Percentiles rank a stretch among this genome's conserved stretches.
Conservation (phyloP, 2,329 filamentous ascomycete genomes). For the Leptographium galeiforme region DNA sequence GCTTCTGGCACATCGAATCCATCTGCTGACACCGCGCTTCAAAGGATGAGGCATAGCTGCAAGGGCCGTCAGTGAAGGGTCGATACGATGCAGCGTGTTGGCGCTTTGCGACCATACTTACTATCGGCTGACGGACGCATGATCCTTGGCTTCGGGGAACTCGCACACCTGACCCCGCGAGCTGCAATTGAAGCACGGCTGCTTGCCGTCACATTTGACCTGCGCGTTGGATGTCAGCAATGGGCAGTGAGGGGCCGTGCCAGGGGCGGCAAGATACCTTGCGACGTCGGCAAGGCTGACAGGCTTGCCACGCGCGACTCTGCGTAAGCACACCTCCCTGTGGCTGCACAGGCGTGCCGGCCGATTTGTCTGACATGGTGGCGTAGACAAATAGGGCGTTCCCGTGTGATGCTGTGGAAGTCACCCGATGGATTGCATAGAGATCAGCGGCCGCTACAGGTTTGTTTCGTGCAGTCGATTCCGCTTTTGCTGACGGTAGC, state of each 20-base stretch:
- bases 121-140: slow-evolving; percentile 13
- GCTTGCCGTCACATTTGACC: slow-evolving; percentile 16
- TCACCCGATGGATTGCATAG: slow-evolving; percentile 9
- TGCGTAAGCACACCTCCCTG: background rate
- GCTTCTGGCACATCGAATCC: slow-evolving; percentile 13
- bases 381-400: background rate
- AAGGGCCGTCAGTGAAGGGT: background rate
- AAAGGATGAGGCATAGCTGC: slow-evolving; percentile 11
- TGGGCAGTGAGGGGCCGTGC: background rate
- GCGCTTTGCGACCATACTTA: background rate
- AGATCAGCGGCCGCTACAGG: too few relatives aligned
- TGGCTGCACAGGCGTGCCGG: background rate
- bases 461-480: too few relatives aligned
- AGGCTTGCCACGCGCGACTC: slow-evolving; percentile 10
- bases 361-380: background rate
- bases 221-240: background rate
- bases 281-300: slow-evolving; percentile 11
- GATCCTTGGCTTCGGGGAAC: slow-evolving; percentile 13
- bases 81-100: background rate
- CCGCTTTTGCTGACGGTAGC: too few relatives aligned
- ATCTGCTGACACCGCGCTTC: slow-evolving; percentile 15
- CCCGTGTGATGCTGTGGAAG: slow-evolving; percentile 5
- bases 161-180: slow-evolving; percentile 12
- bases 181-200: slow-evolving; percentile 15
- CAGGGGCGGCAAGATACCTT: slow-evolving; percentile 6